These are phyloP conservation scores for Phytophthora sansomeana DNA, from an alignment of 352 stramenopile species.

Conservation along the genomic window DNA sequence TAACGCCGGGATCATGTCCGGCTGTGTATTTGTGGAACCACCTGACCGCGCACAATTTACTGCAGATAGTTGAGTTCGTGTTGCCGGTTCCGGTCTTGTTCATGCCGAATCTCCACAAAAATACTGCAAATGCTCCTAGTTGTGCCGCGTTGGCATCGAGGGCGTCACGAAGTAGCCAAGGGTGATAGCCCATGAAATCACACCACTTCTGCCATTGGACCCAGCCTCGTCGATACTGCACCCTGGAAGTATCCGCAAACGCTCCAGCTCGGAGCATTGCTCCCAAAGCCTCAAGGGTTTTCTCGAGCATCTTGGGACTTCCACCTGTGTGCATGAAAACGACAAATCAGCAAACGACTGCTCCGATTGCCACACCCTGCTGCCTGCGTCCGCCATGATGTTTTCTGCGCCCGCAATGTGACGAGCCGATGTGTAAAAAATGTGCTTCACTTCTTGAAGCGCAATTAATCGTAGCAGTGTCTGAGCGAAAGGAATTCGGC, in stretches of 20 bases:
- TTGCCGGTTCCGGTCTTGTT: conserved; percentile 18
- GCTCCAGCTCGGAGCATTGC: conserved; percentile 21
- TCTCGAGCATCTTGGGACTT: conserved; percentile 7
- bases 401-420: conserved; percentile 9
- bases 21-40: conserved; percentile 20
- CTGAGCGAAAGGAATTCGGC: conserved; percentile 17
- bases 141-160: conserved; percentile 6
- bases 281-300: conserved; percentile 23
- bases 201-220: conserved; percentile 21
- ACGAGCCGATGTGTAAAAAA: conserved; percentile 8
- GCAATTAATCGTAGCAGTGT: conserved; percentile 4
- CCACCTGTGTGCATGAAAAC: conserved; percentile 20
- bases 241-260: conserved; percentile 2
- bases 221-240: conserved; percentile 6
- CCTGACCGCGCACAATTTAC: conserved; percentile 21
- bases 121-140: conserved; percentile 17
- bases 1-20: conserved; percentile 16
- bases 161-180: neutral
- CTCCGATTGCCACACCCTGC: conserved; percentile 24
- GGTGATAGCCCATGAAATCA: neutral
- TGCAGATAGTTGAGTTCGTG: conserved; percentile 23
- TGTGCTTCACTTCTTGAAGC: conserved; percentile 19
- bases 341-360: conserved; percentile 20
- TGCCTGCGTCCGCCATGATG: conserved; percentile 17
- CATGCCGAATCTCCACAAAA: conserved; percentile 24